Evolutionary conservation across 1,139 yeast species (phyloP), one percentile per base, ranked within the genome.

Genomic region (Pichiaceae sp.): DNA sequence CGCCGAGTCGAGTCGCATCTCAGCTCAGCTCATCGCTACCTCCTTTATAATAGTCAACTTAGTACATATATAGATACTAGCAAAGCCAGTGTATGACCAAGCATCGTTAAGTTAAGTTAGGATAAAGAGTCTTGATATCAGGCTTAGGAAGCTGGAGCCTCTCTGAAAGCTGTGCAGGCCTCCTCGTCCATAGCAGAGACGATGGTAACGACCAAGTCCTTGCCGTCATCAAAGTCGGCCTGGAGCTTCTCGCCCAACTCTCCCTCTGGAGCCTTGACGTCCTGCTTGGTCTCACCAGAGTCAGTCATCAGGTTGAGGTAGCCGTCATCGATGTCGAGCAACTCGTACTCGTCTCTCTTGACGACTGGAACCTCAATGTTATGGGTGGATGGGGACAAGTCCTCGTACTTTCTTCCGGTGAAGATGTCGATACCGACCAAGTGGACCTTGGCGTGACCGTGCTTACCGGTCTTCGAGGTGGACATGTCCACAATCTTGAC

Each of bases 371-470:
- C 97, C 72, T 91, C 97, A 97, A 91, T 89, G 76, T 91, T 91
- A 80, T 91, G 98, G 75, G 98, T 91, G 51, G 98, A 91, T 72
- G 98, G 98, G 55, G 98, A 91, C 68, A 91, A 84, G 72, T 91
- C 98, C 78, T 91, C 98, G 71, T 89, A 81, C 78, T 91, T 91
- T 89, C 91, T 93, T 71, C 89, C 87, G 62, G 98, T 91, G 89
- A 91, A 91, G 68, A 91, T 89, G 69, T 91, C 98, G 60, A 83
- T 80, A 67, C 97, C 97, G 54, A 91, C 96, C 75, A 91, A 80
- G 74, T 91, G 97, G 70, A 91, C 98, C 81, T 91, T 91, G 68
- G 98, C 98, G 91, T 91, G 98, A 74, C 98, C 98, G 83, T 91
- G 98, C 96, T 91, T 91, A 75, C 98, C 98, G 59, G 98, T 91